Evolutionary conservation across 2,329 filamentous ascomycete genomes (phyloP), one percentile per base, ranked within the genome.

Genomic region (Claviceps purpurea): DNA sequence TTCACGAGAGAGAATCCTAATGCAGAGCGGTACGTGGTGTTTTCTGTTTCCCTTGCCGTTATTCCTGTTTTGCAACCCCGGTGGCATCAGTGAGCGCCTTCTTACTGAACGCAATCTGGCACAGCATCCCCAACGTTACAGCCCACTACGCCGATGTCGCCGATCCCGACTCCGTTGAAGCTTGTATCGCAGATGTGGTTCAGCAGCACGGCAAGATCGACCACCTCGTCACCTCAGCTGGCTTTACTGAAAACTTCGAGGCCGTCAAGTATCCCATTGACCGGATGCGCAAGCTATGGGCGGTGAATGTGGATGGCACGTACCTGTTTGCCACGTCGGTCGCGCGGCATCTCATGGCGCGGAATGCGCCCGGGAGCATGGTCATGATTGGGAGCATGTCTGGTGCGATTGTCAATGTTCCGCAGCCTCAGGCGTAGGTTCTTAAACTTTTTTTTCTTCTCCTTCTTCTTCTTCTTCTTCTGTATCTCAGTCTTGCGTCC

Each of bases 361-460:
- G 87, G 62, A 82, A 90, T 65, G 74, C 78, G 5, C 74, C 79
- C 0, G 91, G 90, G 44, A 93, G 85, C 71, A 90, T 97, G 66
- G 88, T 96, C 61, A 86, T 95, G 73, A 93, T 95, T 62, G 91
- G 90, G 30, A 93, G 86, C 77, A 97, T 97, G 90, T 90, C 85
- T 50, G 91, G 90, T 45, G 72, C 84, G 52, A 90, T 97, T 61
- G 91, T 97, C 68, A 97, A 97, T 63, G 86, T 96, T 8, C 91
- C 91, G 16, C 91, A 97, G 68, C 89, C 89, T 0, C 91, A 97
- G 66, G 88, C 81, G 74, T 78, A 61, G 67, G 75, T 67, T n/a
- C 18, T 26, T n/a, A n/a, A n/a, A n/a, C 18, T 41, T 3, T 7
- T 16, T 14, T 16, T 39, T 16, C 39, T 40, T 24, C 6, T 48